Base-by-base conservation (phyloP, 2,329 filamentous ascomycete genomes). In the Aspergillus phoenicis region DNA sequence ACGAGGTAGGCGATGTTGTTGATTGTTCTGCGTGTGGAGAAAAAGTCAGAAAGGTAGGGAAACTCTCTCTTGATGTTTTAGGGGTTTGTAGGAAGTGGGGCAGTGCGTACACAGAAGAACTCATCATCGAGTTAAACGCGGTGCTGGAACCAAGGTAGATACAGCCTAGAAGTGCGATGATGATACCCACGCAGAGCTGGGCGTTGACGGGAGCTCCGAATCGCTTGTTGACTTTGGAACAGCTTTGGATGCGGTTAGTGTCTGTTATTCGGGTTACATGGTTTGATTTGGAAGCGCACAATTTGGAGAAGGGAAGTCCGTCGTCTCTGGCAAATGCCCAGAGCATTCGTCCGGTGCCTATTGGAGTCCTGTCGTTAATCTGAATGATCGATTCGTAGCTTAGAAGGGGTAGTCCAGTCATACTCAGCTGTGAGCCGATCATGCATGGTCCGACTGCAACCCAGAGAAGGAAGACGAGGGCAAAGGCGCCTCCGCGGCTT, bases 131-230 rank as follows among this genome's bases (percentile, higher is more conserved):
- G 51, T 85, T 84, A 73, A 91, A 91, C 0, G 89, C 89, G 0
- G 87, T 88, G 2, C 80, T 83, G 38, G 81, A 87, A n/a, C 85
- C 88, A 1, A 91, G 81, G 60, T 90, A 90, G 39, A 91, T 86
- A 38, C 80, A 81, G 0, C 87, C 88, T 0, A 91, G 75, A 0
- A 88, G 68, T 0, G 85, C 86, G 20, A 82, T 82, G 55, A 82
- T 76, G 36, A 77, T 62, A 0, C 78, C 72, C 70, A 82, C 83
- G 24, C 80, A 77, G 0, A 87, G 59, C 2, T 84, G 86, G 0
- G 86, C 83, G 63, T 86, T 84, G 68, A 85, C 82, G 0, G 85
- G 85, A 48, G 48, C 79, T 66, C 70, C 79, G 77, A 38, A 66
- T 64, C 13, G 74, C 1, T 62, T 61, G 72, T 75, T 68, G 70